Evolutionary conservation across 2,329 filamentous ascomycete species (phyloP), one percentile per base, ranked within the genome.

Genomic region (Lomentospora prolificans): DNA sequence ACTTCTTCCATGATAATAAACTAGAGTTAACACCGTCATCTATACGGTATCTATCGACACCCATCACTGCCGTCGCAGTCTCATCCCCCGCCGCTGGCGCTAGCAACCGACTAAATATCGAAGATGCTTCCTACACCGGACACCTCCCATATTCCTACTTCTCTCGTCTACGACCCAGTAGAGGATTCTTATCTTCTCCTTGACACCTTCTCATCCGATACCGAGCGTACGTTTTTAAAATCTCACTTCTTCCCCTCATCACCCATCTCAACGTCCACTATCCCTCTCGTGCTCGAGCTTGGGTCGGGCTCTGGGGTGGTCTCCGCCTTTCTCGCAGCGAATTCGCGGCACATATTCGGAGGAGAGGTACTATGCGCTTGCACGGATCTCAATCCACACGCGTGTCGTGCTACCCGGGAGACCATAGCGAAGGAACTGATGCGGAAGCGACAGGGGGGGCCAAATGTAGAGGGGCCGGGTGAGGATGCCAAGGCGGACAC

Each of bases 131-230:
- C 92, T 8, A 99, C 94, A 1, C 94, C 94, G 12, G 89, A 89
- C 57, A 99, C 94, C 2, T 88, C 88, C 22, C 94, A 99, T 72
- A 89, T 97, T 58, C 82, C 86, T 55, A 95, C 91, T 71, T 82
- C 89, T 68, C 84, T 86, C 56, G 85, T 97, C 62, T 99, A 99
- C 72, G 91, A 96, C 67, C 94, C 94, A 33, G 87, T 92, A 9
- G 94, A 99, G 71, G 94, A 99, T 73, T 96, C 91, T 4, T 99
- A 90, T 67, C 81, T 99, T 48, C 80, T 99, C 51, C 82, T 99
- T 28, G 92, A 99, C 72, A 95, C 91, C 0, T 79, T 99, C 48
- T 92, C 91, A 0, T 86, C 85, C 1, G 58, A 75, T 0, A 68
- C 79, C 2, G 90, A 96, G 70, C 81, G 76, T 3, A 62, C 72